Evolutionary conservation across 108 stramenopile species (phyloP).

Genomic region (Discostella stelligeroides): DNA sequence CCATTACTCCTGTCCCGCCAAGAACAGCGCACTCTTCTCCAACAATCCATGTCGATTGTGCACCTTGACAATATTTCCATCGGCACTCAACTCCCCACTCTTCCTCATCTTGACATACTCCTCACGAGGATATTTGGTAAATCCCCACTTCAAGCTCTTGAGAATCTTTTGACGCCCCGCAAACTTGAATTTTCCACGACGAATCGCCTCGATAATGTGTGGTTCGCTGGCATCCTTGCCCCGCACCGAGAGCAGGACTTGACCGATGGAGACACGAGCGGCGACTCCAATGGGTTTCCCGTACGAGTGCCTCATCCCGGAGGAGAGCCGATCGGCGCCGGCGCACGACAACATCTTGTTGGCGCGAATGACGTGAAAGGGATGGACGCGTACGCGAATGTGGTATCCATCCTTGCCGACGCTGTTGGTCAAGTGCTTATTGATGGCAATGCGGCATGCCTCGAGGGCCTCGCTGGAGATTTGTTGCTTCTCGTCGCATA

Average conservation of each 20-base stretch:
- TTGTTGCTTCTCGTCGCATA: slow-evolving; percentile 99
- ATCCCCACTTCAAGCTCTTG: slow-evolving; percentile 99
- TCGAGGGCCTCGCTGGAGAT: slow-evolving; percentile 99
- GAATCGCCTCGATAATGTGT: slow-evolving; percentile 97
- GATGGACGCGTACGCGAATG: slow-evolving; percentile 99
- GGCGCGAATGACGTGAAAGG: slow-evolving; percentile 99
- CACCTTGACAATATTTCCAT: slow-evolving; percentile 94
- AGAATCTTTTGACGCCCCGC: slow-evolving; percentile 99
- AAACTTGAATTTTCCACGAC: slow-evolving; percentile 99
- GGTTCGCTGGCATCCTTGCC: slow-evolving; percentile 91
- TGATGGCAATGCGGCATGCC: slow-evolving; percentile 99
- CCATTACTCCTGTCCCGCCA: slow-evolving; percentile 85
- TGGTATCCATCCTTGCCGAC: slow-evolving; percentile 99
- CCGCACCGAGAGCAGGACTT: slow-evolving; percentile 94
- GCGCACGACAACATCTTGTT: slow-evolving; percentile 99
- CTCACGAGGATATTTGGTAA: slow-evolving; percentile 97
- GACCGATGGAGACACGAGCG: slow-evolving; percentile 99
- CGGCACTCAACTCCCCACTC: slow-evolving; percentile 88
- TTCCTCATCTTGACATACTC: slow-evolving; percentile 95
- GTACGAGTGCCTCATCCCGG: slow-evolving; percentile 99
- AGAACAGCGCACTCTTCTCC: slow-evolving; percentile 76
- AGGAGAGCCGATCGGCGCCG: slow-evolving; percentile 99
- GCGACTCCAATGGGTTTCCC: slow-evolving; percentile 99
- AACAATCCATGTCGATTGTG: slow-evolving; percentile 88
- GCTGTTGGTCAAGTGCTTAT: slow-evolving; percentile 99